These are phyloP conservation scores for Marasmius oreades DNA, from an alignment of 1,284 basidiomycete species.

Conservation along the genomic window DNA sequence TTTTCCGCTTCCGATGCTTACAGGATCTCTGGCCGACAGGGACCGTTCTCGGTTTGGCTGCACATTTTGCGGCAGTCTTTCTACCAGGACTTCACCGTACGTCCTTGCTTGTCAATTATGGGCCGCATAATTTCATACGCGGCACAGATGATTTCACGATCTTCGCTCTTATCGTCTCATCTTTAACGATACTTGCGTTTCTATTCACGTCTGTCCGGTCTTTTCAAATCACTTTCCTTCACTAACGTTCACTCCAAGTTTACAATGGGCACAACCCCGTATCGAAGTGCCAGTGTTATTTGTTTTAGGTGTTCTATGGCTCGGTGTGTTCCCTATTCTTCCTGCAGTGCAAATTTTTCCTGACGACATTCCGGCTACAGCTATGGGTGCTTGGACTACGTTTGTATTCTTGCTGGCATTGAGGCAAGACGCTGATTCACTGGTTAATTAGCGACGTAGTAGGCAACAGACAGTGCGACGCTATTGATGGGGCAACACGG, in stretches of 20 bases:
- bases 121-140: not conserved
- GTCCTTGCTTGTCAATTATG: conserved; percentile 22
- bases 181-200: conserved; percentile 58
- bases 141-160: conserved; percentile 62
- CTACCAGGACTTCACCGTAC: conserved; percentile 58
- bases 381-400: conserved; percentile 72
- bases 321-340: conserved; percentile 44
- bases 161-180: conserved; percentile 60
- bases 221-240: not conserved
- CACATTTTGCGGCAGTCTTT: conserved; percentile 63
- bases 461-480: conserved; percentile 61
- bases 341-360: conserved; percentile 3
- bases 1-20: not conserved
- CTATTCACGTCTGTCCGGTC: conserved; percentile 43
- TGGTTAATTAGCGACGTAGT: conserved; percentile 56
- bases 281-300: conserved; percentile 55
- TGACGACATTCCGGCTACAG: conserved; percentile 33
- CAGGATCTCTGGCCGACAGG: conserved; percentile 24
- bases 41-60: conserved; percentile 64
- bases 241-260: conserved; percentile 31
- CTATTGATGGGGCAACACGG: conserved; percentile 46
- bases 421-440: conserved; percentile 9
- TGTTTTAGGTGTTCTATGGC: conserved; percentile 60
- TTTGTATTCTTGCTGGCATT: conserved; percentile 31
- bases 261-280: conserved; percentile 66